Percentiles rank a stretch among this genome's conserved stretches.
Evolutionary conservation across 257 asterid species (phyloP).

Genomic region (Rhazya stricta): DNA sequence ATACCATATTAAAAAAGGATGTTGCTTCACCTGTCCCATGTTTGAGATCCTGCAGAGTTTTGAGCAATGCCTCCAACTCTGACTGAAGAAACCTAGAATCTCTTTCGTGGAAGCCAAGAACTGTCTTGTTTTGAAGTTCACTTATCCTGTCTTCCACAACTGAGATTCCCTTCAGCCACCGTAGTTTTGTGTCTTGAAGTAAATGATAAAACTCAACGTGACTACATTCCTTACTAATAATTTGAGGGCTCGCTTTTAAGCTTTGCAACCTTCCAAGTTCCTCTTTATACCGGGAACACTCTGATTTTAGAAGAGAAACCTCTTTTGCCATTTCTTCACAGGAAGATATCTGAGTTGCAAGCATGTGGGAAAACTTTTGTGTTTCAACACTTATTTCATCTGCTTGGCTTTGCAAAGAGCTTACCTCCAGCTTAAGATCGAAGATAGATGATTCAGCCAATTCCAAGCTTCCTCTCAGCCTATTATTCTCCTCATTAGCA

Average conservation of each 20-base stretch:
- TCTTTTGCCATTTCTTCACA: constrained; percentile 57
- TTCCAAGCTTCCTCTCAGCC: constrained; percentile 69
- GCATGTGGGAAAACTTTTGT: constrained; percentile 43
- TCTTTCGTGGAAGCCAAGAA: constrained; percentile 40
- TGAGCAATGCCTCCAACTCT: constrained; percentile 60
- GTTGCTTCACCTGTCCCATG: constrained; percentile 43
- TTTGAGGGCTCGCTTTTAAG: constrained; percentile 43
- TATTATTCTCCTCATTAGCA: constrained; percentile 63
- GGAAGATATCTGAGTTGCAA: constrained; percentile 62
- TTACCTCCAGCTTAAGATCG: constrained; percentile 75
- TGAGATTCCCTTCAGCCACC: constrained; percentile 46
- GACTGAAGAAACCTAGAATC: constrained; percentile 50
- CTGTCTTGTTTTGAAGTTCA: constrained; percentile 58
- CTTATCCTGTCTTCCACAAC: constrained; percentile 55
- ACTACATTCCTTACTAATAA: constrained; percentile 25
- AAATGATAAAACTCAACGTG: constrained; percentile 32
- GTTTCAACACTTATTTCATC: constrained; percentile 69
- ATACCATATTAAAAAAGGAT: constrained; percentile 21
- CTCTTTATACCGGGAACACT: constrained; percentile 60
- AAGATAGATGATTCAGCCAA: constrained; percentile 67
- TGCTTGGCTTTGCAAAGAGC: constrained; percentile 65
- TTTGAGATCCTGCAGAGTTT: constrained; percentile 50
- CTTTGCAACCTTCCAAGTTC: constrained; percentile 49
- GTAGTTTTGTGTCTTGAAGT: constrained; percentile 36
- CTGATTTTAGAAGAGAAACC: constrained; percentile 57